Conservation (phyloP, 495 filamentous ascomycete species). For the Sphaerosporella brunnea region DNA sequence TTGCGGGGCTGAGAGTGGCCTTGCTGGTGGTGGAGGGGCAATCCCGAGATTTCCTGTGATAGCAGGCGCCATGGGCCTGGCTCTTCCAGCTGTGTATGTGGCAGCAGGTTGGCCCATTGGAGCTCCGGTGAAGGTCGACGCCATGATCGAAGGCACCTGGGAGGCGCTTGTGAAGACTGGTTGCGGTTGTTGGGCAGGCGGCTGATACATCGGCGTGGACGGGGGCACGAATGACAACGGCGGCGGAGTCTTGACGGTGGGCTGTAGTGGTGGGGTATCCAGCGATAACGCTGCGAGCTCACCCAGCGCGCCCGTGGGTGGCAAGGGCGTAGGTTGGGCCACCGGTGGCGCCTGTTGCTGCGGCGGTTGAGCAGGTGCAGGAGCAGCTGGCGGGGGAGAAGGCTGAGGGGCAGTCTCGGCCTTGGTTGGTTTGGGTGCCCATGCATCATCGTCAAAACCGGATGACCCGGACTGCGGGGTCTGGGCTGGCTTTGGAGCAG, state of each 20-base stretch:
- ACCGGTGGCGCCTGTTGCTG: constrained; percentile 16
- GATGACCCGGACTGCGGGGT: neutral
- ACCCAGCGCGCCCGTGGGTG: constrained; percentile 57
- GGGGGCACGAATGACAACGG: constrained; percentile 5
- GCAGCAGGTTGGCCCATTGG: neutral
- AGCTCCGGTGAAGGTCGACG: neutral
- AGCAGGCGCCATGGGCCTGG: constrained; percentile 43
- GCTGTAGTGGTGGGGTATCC: constrained; percentile 56
- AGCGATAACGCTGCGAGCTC: constrained; percentile 47
- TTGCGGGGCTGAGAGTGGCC: constrained; percentile 79
- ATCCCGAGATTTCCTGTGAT: constrained; percentile 50
- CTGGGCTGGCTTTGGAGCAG: neutral
- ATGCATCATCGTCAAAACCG: constrained; percentile 94
- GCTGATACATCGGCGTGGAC: neutral
- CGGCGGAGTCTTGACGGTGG: constrained; percentile 43
- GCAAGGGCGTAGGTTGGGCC: constrained; percentile 35
- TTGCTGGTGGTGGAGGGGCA: constrained; percentile 63
- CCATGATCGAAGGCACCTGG: neutral
- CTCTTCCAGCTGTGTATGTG: constrained; percentile 6
- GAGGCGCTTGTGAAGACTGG: neutral
- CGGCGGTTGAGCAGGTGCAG: constrained; percentile 21
- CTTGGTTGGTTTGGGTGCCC: constrained; percentile 89
- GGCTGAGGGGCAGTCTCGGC: constrained; percentile 29
- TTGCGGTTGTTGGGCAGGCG: neutral
- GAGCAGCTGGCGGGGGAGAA: constrained; percentile 20